These are phyloP conservation scores for Phytophthora palmivora DNA, from an alignment of 352 stramenopile species.

Conservation along the genomic window DNA sequence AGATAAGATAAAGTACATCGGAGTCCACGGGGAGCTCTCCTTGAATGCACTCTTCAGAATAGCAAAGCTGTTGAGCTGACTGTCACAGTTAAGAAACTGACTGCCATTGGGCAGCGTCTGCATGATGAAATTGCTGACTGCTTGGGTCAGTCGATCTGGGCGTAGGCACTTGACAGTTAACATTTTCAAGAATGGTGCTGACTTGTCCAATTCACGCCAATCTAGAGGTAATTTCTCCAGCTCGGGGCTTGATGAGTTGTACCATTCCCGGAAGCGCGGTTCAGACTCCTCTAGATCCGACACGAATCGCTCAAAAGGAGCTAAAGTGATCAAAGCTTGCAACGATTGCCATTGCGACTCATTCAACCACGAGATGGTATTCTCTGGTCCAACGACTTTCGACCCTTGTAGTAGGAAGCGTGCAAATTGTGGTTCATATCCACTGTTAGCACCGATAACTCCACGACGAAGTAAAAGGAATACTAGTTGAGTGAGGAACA, in stretches of 20 bases:
- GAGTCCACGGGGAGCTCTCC: constrained; percentile 95
- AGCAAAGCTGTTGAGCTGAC: constrained; percentile 95
- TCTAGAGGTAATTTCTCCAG: constrained; percentile 91
- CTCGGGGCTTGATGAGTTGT: constrained; percentile 86
- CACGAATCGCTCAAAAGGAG: constrained; percentile 89
- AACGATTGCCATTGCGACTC: constrained; percentile 88
- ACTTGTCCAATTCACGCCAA: constrained; percentile 93
- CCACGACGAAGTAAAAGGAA: constrained; percentile 83
- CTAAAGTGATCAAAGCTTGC: constrained; percentile 75
- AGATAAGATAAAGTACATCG: constrained; percentile 98
- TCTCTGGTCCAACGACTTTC: constrained; percentile 68
- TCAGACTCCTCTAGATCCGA: constrained; percentile 91
- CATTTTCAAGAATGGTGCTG: constrained; percentile 92
- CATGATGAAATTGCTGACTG: constrained; percentile 94
- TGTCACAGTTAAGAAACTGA: constrained; percentile 86
- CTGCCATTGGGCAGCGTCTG: constrained; percentile 74
- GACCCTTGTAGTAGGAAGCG: constrained; percentile 84
- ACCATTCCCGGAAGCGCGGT: constrained; percentile 93
- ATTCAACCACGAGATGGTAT: constrained; percentile 85
- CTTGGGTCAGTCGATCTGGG: constrained; percentile 93
- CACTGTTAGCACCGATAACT: constrained; percentile 62
- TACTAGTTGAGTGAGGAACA: constrained; percentile 90
- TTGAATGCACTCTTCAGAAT: constrained; percentile 94
- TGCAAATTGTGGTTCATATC: constrained; percentile 79
- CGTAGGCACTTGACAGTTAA: constrained; percentile 95